A percentile compares a stretch with the other conserved stretches of the same genome.
phyloP scores from a whole-genome alignment of 192 early-diverging fungal genomes.

The Kickxella alabastrina region DNA sequence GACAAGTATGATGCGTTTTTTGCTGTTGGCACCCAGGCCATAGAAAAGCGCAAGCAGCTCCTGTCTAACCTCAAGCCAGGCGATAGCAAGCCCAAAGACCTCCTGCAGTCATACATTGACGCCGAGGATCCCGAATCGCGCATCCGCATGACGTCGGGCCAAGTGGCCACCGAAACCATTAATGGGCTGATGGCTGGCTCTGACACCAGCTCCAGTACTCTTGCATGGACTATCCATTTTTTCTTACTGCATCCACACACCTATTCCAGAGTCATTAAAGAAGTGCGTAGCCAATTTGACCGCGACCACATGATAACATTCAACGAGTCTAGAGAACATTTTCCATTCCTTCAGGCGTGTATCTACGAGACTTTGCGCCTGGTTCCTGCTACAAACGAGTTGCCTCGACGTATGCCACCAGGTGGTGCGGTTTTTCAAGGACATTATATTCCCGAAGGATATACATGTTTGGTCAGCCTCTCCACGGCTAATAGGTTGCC shows the following conservation, averaged over 20 bases:
- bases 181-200: slow-evolving; percentile 32
- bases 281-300: slow-evolving; percentile 22
- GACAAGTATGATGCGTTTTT: slow-evolving; percentile 16
- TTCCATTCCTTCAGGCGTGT: slow-evolving; percentile 43
- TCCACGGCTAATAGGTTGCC: slow-evolving; percentile 15
- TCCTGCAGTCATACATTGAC: slow-evolving; percentile 45
- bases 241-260: slow-evolving; percentile 31
- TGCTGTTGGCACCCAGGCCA: slow-evolving; percentile 13
- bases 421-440: slow-evolving; percentile 35
- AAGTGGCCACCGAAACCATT: slow-evolving; percentile 38
- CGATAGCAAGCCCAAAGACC: slow-evolving; percentile 15
- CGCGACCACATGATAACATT: slow-evolving; percentile 14
- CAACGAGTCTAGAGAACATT: slow-evolving; percentile 11
- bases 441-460: slow-evolving; percentile 34
- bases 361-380: slow-evolving; percentile 42
- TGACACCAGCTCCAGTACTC: slow-evolving; percentile 37
- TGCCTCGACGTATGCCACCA: slow-evolving; percentile 25
- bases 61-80: background rate
- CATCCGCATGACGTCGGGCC: slow-evolving; percentile 22
- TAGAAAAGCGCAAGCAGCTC: slow-evolving; percentile 19
- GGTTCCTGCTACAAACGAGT: slow-evolving; percentile 16
- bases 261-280: background rate
- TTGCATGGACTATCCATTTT: slow-evolving; percentile 35
- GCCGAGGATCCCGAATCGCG: slow-evolving; percentile 32
- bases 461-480: slow-evolving; percentile 28